Percentiles rank a stretch among this genome's conserved stretches.
Conservation (phyloP, 257 asterid species). For the Ophiorrhiza pumila region DNA sequence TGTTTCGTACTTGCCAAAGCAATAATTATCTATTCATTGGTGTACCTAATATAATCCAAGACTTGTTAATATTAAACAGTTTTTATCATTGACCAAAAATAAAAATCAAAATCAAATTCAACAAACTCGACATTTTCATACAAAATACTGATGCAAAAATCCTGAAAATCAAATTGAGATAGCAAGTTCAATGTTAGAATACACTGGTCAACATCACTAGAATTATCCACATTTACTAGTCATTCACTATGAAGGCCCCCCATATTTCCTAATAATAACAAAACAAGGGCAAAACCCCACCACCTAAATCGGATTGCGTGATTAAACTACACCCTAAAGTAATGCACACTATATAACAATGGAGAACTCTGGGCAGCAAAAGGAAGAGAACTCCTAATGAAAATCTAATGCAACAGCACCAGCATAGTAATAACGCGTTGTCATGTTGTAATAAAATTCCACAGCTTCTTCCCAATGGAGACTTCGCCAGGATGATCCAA, state of each 20-base stretch:
- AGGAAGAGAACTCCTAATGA: background rate
- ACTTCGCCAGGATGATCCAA: conserved; percentile 80
- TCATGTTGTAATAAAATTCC: conserved; percentile 88
- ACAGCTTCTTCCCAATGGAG: conserved; percentile 85
- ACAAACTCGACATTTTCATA: no score
- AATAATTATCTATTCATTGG: no score
- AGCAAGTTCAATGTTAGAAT: conserved; percentile 4
- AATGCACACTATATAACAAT: conserved; percentile 20
- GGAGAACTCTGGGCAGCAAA: background rate
- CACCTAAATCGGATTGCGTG: conserved; percentile 14
- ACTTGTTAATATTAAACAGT: no score
- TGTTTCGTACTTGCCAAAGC: no score
- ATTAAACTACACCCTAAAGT: conserved; percentile 19
- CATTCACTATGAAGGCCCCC: conserved; percentile 4
- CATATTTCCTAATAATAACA: conserved; percentile 10
- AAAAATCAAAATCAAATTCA: no score
- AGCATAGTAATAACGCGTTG: background rate
- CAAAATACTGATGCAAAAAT: background rate
- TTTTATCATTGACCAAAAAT: no score
- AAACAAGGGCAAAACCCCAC: background rate
- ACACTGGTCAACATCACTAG: conserved; percentile 1
- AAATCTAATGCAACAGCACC: background rate
- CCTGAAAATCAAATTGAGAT: background rate
- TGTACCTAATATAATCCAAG: no score
- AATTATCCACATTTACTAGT: conserved; percentile 8